Evolutionary conservation across 306 rosid species (phyloP).

Genomic region (Medicago truncatula): DNA sequence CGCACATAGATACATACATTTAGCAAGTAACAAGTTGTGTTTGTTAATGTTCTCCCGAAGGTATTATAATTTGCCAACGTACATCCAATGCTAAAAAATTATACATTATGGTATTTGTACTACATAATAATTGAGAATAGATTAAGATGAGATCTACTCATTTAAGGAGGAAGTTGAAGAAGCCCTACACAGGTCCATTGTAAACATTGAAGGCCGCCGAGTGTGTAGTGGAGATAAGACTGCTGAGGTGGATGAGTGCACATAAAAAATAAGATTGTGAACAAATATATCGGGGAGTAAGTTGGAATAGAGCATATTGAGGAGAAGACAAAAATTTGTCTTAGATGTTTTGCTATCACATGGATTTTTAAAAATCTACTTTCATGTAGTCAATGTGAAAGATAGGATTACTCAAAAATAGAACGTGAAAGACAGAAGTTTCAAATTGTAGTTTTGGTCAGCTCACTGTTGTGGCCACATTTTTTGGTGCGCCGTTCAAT

Average conservation of each 20-base stretch:
- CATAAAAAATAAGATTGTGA: neutral
- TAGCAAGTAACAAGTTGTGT: constrained; percentile 1
- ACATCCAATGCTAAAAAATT: neutral
- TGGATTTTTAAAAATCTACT: neutral
- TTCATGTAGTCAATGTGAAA: neutral
- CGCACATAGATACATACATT: neutral
- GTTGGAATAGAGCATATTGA: neutral
- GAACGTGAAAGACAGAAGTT: no score
- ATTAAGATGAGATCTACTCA: neutral
- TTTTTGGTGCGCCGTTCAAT: neutral
- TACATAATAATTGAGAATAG: neutral
- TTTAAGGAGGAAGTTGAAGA: neutral
- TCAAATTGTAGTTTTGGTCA: constrained; percentile 15
- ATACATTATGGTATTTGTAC: neutral
- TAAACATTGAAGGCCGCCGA: neutral
- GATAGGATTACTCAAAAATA: no score
- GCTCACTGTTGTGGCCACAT: neutral
- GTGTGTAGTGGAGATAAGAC: neutral
- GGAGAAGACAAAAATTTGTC: neutral
- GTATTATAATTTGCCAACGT: neutral
- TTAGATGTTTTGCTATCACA: neutral
- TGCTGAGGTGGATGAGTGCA: neutral
- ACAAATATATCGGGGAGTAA: constrained; percentile 1
- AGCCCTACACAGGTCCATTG: neutral
- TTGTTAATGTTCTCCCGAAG: neutral